A percentile compares a stretch with the other conserved stretches of the same genome.
phyloP scores from a whole-genome alignment of 768 basidiomycete species.

The Lentinula lateritia region DNA sequence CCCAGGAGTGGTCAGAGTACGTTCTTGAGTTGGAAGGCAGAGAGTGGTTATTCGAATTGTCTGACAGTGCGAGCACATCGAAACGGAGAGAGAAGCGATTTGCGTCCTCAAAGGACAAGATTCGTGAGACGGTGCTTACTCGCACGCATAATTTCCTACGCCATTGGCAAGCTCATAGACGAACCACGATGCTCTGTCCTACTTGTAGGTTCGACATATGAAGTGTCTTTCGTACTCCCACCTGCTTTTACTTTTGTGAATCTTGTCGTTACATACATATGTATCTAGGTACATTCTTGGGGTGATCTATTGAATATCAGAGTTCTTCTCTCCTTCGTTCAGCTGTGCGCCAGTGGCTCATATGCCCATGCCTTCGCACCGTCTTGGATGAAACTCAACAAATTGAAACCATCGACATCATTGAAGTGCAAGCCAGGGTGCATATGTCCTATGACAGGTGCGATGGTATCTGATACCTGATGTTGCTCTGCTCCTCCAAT shows the following conservation, averaged over 20 bases:
- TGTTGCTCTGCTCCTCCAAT: too few relatives aligned
- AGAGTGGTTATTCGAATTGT: constrained; percentile 4
- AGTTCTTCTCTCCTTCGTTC: too few relatives aligned
- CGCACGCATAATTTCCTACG: not conserved
- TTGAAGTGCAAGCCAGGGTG: not conserved
- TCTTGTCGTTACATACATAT: too few relatives aligned
- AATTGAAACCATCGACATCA: not conserved
- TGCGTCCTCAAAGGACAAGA: not conserved
- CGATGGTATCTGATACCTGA: not conserved
- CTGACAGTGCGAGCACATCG: not conserved
- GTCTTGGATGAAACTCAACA: constrained; percentile 4
- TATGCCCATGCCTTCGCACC: constrained; percentile 5
- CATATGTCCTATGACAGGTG: not conserved
- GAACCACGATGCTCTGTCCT: not conserved
- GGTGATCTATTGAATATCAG: too few relatives aligned
- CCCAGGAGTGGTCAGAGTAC: not conserved
- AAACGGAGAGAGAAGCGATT: not conserved
- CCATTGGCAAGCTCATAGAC: not conserved
- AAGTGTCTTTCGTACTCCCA: not conserved
- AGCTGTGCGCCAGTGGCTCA: not conserved
- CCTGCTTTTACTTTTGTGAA: too few relatives aligned
- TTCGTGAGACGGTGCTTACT: not conserved
- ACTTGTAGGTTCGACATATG: not conserved
- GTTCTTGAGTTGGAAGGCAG: constrained; percentile 3
- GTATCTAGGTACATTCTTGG: too few relatives aligned